These are phyloP conservation scores for Vaccinium myrtillus DNA, from an alignment of 148 eudicot genomes.

Conservation along the genomic window DNA sequence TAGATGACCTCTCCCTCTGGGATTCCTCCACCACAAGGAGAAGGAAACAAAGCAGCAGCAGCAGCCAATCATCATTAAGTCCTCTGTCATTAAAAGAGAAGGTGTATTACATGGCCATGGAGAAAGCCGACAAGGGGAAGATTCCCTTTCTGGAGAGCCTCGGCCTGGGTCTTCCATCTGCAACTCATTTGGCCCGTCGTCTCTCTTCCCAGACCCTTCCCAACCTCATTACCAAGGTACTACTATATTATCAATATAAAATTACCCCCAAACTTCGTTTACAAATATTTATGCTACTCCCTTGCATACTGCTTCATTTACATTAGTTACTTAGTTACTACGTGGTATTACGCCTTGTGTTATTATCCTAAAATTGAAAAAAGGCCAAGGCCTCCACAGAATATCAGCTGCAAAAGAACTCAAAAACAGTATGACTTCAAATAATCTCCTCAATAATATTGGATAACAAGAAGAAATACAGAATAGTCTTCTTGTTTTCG, in stretches of 20 bases:
- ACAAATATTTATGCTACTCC: background rate
- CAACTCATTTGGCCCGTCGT: slow-evolving; percentile 60
- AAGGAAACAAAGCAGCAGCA: background rate
- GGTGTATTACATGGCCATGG: slow-evolving; percentile 47
- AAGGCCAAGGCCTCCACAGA: background rate
- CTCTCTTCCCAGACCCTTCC: slow-evolving; percentile 50
- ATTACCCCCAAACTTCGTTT: background rate
- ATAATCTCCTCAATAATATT: background rate
- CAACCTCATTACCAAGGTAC: slow-evolving; percentile 57
- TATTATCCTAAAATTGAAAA: background rate
- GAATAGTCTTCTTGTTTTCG: background rate
- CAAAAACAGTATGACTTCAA: background rate
- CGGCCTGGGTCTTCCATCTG: slow-evolving; percentile 59
- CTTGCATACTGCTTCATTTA: background rate
- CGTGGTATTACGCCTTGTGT: background rate
- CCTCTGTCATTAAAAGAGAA: slow-evolving; percentile 46
- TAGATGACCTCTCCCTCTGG: slow-evolving; percentile 55
- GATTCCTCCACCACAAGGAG: slow-evolving; percentile 25
- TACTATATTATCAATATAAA: background rate
- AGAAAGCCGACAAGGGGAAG: slow-evolving; percentile 67
- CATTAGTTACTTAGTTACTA: background rate
- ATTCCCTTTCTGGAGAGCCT: slow-evolving; percentile 80
- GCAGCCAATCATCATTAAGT: background rate
- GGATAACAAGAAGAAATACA: background rate
- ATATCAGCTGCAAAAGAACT: background rate